Percentiles rank a stretch among this genome's conserved stretches.
phyloP scores from a whole-genome alignment of 2,329 filamentous ascomycete species.

The Colletotrichum incanum region DNA sequence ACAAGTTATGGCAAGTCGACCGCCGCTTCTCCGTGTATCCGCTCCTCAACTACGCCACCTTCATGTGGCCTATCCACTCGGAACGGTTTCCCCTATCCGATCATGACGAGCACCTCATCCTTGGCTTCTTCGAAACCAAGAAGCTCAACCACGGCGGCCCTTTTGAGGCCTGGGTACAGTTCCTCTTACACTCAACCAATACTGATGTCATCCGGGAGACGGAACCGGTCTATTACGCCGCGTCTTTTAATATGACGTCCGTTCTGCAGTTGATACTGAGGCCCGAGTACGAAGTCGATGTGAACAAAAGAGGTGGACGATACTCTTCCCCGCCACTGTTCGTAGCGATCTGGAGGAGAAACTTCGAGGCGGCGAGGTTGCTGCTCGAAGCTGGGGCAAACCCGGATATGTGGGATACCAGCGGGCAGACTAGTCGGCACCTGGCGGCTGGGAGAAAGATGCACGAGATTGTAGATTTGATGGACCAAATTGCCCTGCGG shows the following conservation, averaged over 20 bases:
- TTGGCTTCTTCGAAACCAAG: constrained; percentile 46
- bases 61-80: constrained; percentile 46
- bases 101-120: constrained; percentile 43
- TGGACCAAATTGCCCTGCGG: constrained; percentile 1
- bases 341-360: constrained; percentile 44
- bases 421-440: constrained; percentile 18
- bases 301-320: constrained; percentile 45
- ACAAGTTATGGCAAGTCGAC: background rate
- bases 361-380: constrained; percentile 45
- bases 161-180: constrained; percentile 48
- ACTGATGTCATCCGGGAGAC: constrained; percentile 40
- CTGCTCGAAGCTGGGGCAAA: constrained; percentile 47
- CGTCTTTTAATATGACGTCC: constrained; percentile 48
- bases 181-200: constrained; percentile 37
- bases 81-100: constrained; percentile 31
- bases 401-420: constrained; percentile 32
- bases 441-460: background rate
- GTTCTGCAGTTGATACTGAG: constrained; percentile 44
- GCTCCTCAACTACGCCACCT: constrained; percentile 43
- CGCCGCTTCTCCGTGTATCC: constrained; percentile 37
- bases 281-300: constrained; percentile 42
- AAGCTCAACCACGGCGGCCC: constrained; percentile 39
- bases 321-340: constrained; percentile 46
- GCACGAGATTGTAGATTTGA: constrained; percentile 7
- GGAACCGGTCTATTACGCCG: constrained; percentile 47